A percentile compares a stretch with the other conserved stretches of the same genome.
Conservation (phyloP, 805 yeast species). For the Cyberlindnera nakhonratchasimensis region DNA sequence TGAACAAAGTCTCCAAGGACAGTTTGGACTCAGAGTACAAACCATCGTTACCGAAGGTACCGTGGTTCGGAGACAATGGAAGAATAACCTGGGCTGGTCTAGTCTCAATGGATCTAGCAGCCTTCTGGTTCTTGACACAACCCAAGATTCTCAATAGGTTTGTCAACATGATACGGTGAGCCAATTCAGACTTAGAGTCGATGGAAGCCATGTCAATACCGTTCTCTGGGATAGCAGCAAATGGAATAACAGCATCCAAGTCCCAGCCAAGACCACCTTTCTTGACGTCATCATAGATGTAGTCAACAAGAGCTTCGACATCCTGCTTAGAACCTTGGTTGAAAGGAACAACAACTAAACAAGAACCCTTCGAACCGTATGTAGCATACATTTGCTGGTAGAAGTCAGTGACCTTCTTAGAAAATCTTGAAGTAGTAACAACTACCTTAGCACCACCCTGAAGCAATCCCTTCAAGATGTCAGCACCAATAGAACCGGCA, state of each 20-base stretch:
- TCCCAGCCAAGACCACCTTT: constrained; percentile 97
- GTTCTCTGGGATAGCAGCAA: constrained; percentile 98
- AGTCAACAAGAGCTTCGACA: constrained; percentile 78
- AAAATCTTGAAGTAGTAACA: constrained; percentile 94
- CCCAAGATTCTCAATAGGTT: constrained; percentile 92
- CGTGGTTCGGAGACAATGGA: constrained; percentile 98
- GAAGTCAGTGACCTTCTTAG: constrained; percentile 90
- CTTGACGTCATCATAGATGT: constrained; percentile 78
- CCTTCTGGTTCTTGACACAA: constrained; percentile 80
- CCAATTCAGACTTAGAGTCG: constrained; percentile 94
- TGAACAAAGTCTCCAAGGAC: constrained; percentile 91
- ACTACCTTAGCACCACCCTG: constrained; percentile 98
- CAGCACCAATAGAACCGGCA: constrained; percentile 98
- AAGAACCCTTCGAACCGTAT: constrained; percentile 88
- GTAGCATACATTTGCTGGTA: constrained; percentile 92
- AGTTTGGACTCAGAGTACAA: constrained; percentile 96
- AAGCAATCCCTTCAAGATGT: constrained; percentile 87
- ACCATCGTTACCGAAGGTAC: constrained; percentile 98
- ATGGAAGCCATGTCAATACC: constrained; percentile 93
- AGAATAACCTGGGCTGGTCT: constrained; percentile 97
- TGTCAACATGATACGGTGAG: constrained; percentile 98
- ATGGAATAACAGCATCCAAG: constrained; percentile 92
- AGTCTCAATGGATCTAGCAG: constrained; percentile 72
- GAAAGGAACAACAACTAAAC: constrained; percentile 95
- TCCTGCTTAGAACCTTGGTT: constrained; percentile 97